These are phyloP conservation scores for Gastroboletus turbinatus DNA, from an alignment of 1,284 basidiomycete species.

Conservation along the genomic window DNA sequence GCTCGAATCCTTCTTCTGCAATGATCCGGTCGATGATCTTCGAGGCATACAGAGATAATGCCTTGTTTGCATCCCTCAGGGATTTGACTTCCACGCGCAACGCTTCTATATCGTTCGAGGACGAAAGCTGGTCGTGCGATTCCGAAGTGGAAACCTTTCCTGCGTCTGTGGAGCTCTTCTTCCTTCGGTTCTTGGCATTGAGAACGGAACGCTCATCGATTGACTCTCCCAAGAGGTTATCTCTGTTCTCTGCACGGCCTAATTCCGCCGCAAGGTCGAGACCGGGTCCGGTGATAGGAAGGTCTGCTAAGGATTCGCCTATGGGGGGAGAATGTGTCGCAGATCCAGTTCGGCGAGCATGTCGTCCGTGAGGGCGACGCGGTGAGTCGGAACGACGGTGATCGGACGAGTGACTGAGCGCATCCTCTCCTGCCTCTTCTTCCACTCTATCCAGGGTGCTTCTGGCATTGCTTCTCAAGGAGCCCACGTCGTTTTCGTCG, in stretches of 20 bases:
- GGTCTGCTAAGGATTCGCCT: slow-evolving; percentile 76
- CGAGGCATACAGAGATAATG: slow-evolving; percentile 88
- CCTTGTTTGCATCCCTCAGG: slow-evolving; percentile 93
- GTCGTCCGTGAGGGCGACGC: slow-evolving; percentile 46
- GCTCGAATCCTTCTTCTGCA: slow-evolving; percentile 90
- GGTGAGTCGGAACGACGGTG: slow-evolving; percentile 39
- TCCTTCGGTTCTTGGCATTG: slow-evolving; percentile 48
- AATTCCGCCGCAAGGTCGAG: slow-evolving; percentile 89
- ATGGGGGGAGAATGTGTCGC: slow-evolving; percentile 49
- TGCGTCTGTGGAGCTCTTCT: slow-evolving; percentile 46
- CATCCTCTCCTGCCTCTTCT: slow-evolving; percentile 44
- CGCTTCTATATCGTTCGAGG: slow-evolving; percentile 61
- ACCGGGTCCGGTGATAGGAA: slow-evolving; percentile 83
- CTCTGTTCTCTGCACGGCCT: slow-evolving; percentile 82
- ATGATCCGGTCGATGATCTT: slow-evolving; percentile 97
- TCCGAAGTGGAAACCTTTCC: slow-evolving; percentile 43
- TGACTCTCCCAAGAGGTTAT: slow-evolving; percentile 56
- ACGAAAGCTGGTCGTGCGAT: slow-evolving; percentile 42
- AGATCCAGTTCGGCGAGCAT: slow-evolving; percentile 55
- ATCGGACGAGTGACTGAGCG: slow-evolving; percentile 39
- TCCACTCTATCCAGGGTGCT: slow-evolving; percentile 58
- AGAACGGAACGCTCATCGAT: slow-evolving; percentile 50
- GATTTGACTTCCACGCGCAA: slow-evolving; percentile 82
- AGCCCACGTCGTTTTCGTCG: slow-evolving; percentile 48
- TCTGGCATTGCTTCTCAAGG: slow-evolving; percentile 55